Base-by-base conservation (phyloP, 202 grass and related monocot species). In the Thinopyrum obtusiflorum region DNA sequence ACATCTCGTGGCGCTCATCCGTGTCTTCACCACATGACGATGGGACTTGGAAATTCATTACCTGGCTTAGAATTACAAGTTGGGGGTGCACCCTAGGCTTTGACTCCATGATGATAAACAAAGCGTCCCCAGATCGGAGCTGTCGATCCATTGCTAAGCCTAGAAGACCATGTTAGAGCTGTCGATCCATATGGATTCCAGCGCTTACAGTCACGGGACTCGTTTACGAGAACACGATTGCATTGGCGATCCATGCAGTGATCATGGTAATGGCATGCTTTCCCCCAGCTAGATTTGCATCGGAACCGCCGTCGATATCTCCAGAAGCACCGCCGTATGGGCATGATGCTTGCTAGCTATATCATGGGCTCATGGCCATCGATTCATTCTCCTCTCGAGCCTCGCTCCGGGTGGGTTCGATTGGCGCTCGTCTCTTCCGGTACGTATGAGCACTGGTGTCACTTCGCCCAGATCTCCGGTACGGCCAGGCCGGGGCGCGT, bases 181-280 rank as follows among this genome's bases (percentile, higher is more conserved):
- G 39, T 42, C 40, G 11, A 66, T 46, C 26, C 32, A 32, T 79
- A 84, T 84, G 39, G 66, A 42, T 73, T 31, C 31, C 86, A 40
- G 81, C 37, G 87, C 82, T 53, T 61, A 18, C 26, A 9, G 4
- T 27, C 31, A 53, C 26, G 31, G 62, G 67, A 62, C 61, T 68
- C 35, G 77, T 46, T 75, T 33, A 67, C 12, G 63, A 80, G 62
- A 53, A 18, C 9, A 31, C 80, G 36, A 33, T 18, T 39, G 71
- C 61, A 31, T 11, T 10, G 18, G 14, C 21, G 35, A 79, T 80
- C 78, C n/a, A 28, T 17, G 14, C 49, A 42, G 51, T 4, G 1
- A 29, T 31, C 83, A 59, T 27, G 60, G 64, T 82, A 29, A 72
- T 82, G 35, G 24, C 36, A 63, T 77, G 42, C 81, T 84, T 84